phyloP scores from a whole-genome alignment of 225 moss, liverwort and hornwort genomes.

The Pseudoscleropodium purum region DNA sequence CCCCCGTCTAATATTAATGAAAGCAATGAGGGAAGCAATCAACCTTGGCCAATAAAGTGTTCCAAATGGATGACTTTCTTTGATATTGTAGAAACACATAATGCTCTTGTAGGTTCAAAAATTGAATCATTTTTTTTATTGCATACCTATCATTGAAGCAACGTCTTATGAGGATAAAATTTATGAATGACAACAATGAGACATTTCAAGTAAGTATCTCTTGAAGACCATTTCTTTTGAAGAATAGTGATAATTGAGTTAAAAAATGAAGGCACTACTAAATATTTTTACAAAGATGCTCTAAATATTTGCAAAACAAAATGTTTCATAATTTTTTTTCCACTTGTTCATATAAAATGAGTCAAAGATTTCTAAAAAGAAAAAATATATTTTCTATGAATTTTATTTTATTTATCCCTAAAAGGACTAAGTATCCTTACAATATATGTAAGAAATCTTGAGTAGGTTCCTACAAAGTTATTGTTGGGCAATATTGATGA shows the following conservation, averaged over 20 bases:
- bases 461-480: too few species aligned
- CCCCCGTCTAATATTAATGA: background rate
- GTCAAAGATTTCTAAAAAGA: background rate
- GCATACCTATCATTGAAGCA: accelerated
- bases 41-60: background rate
- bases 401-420: background rate
- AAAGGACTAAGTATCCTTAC: too few species aligned
- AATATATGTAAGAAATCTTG: too few species aligned
- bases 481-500: too few species aligned
- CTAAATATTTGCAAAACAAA: background rate
- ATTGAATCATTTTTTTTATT: background rate
- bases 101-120: background rate
- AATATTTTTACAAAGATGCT: background rate
- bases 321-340: background rate
- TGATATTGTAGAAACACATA: accelerated
- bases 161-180: background rate
- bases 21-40: too few species aligned
- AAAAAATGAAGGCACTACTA: background rate
- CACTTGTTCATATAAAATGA: background rate
- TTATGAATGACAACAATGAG: accelerated
- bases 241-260: background rate
- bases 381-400: background rate
- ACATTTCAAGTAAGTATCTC: background rate
- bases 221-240: background rate
- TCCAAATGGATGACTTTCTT: background rate